phyloP scores from a whole-genome alignment of 768 basidiomycete genomes.

The Pholiota molesta region DNA sequence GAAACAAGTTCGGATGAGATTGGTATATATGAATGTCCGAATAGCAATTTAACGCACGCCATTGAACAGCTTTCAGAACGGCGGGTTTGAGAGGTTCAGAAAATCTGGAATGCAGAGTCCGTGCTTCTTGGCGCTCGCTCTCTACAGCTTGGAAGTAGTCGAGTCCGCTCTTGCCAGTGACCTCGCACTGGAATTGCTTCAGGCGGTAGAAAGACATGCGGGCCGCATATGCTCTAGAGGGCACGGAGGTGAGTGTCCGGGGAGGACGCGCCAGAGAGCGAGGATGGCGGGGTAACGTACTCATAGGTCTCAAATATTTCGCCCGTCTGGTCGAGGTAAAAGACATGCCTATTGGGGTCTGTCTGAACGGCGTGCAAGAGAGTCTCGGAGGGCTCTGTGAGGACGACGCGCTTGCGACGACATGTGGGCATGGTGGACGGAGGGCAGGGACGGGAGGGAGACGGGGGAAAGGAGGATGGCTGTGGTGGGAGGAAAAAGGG shows the following conservation, averaged over 20 bases:
- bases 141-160: conserved; percentile 95
- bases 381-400: conserved; percentile 76
- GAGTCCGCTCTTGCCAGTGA: conserved; percentile 90
- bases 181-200: conserved; percentile 96
- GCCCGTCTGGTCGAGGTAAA: conserved; percentile 91
- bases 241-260: conserved; percentile 23
- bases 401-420: conserved; percentile 87
- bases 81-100: conserved; percentile 91
- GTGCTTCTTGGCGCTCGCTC: conserved; percentile 88
- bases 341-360: conserved; percentile 77
- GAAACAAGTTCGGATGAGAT: conserved; percentile 18
- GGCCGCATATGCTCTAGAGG: conserved; percentile 72
- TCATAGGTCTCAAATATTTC: conserved; percentile 98
- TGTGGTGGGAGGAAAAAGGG: conserved; percentile 46
- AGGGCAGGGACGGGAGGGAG: conserved; percentile 24
- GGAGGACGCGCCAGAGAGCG: conserved; percentile 19
- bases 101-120: conserved; percentile 88
- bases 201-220: conserved; percentile 94
- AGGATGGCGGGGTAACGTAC: conserved; percentile 51
- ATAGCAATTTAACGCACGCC: conserved; percentile 70
- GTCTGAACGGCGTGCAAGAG: conserved; percentile 67
- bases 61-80: conserved; percentile 92
- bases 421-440: conserved; percentile 73
- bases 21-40: conserved; percentile 18
- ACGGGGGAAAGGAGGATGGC: conserved; percentile 39